Evolutionary conservation across 306 rosid genomes (phyloP), one percentile per base, ranked within the genome.

Genomic region (Clitoria ternatea): DNA sequence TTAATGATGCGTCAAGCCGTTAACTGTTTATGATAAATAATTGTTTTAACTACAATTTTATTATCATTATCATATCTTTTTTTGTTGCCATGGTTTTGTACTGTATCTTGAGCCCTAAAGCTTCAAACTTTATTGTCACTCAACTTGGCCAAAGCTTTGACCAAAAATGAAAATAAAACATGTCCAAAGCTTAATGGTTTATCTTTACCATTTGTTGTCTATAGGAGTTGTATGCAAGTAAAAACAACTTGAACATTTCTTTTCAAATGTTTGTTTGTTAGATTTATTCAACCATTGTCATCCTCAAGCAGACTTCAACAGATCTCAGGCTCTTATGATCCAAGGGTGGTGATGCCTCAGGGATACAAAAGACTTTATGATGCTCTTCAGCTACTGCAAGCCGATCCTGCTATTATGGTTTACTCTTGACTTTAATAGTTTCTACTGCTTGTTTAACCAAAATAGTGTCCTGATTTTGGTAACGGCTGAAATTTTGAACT

Each of bases 401-500:
- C 73, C 13, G 94, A 89, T 81, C 86, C 86, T 23, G 65, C 77
- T 9, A 47, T 87, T 43, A 83, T 85, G 96, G 94, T 89, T 13
- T 32, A 22, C 47, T 35, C 68, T 47, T 61, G 17, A 54, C 40
- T 67, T 67, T 6, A 12, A 7, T 50, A 18, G 50, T 56, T 52
- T 61, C 15, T 32, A 47, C 4, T 66, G 32, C 50, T 14, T 19
- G 66, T 54, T 37, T 9, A 42, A 40, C 9, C 36, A 17, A 5
- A 19, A 20, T n/a, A 68, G 18, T 17, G n/a, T 20, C 55, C 23
- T 23, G 32, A 64, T 14, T 68, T 26, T 24, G 19, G 7, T 43
- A 12, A 49, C 59, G 61, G 2, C 5, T 7, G 15, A 69, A 39
- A 20, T 45, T 17, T 20, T 61, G 32, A 23, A 61, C 29, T n/a